Evolutionary conservation across 805 yeast species (phyloP).

Genomic region (Candida insectalens): DNA sequence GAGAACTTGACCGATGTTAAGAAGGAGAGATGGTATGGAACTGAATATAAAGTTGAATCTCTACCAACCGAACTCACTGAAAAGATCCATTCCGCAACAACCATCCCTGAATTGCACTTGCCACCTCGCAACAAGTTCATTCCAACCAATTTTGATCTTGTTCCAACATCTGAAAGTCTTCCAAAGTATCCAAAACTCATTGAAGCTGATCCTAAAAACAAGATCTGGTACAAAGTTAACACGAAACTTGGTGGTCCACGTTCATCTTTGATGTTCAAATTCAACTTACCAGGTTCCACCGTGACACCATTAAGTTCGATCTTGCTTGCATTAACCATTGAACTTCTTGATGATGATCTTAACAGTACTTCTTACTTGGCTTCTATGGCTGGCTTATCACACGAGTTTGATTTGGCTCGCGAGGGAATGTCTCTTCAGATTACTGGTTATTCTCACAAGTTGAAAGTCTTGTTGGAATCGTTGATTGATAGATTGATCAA

Average conservation of each 20-base stretch:
- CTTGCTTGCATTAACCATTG: conserved; percentile 52
- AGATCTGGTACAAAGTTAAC: conserved; percentile 84
- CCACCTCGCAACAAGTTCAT: conserved; percentile 76
- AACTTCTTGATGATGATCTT: conserved; percentile 65
- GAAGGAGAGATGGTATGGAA: conserved; percentile 84
- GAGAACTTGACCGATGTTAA: conserved; percentile 29
- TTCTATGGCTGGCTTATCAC: conserved; percentile 64
- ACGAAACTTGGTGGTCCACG: conserved; percentile 86
- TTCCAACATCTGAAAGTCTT: conserved; percentile 33
- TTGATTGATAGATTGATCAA: conserved; percentile 43
- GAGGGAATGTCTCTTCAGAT: conserved; percentile 65
- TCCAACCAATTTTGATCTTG: conserved; percentile 61
- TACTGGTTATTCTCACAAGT: conserved; percentile 78
- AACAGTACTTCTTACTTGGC: conserved; percentile 79
- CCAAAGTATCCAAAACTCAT: conserved; percentile 53
- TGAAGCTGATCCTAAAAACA: conserved; percentile 36
- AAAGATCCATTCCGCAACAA: conserved; percentile 23
- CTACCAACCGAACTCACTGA: conserved; percentile 31
- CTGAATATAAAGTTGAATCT: conserved; percentile 51
- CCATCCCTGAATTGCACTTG: conserved; percentile 21
- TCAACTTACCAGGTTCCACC: conserved; percentile 57
- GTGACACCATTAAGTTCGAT: conserved; percentile 50
- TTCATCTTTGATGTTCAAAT: conserved; percentile 55
- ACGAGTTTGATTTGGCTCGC: conserved; percentile 45
- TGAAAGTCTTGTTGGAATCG: conserved; percentile 49